Evolutionary conservation across 2,329 filamentous ascomycete species (phyloP).

Genomic region (Cordyceps javanica): DNA sequence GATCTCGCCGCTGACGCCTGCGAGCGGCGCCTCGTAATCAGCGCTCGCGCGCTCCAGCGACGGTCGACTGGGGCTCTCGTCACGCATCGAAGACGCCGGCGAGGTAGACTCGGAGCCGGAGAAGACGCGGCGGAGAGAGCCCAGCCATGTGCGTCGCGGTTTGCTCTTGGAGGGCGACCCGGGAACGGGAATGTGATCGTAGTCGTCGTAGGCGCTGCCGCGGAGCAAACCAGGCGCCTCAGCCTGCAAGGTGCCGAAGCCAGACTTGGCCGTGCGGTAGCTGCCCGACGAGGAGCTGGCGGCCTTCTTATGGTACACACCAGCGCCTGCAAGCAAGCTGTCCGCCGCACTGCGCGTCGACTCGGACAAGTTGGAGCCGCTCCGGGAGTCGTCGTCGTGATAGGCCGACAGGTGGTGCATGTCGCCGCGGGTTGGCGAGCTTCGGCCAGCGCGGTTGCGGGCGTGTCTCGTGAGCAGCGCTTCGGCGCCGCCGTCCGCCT

Average conservation of each 20-base stretch:
- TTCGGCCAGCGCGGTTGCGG: constrained; percentile 26
- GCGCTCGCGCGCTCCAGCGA: constrained; percentile 29
- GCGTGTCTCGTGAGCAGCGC: constrained; percentile 42
- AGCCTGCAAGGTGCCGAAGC: constrained; percentile 45
- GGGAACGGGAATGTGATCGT: constrained; percentile 31
- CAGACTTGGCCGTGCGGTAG: constrained; percentile 49
- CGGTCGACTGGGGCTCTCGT: constrained; percentile 25
- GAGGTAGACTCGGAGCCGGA: constrained; percentile 35
- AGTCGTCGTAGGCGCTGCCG: constrained; percentile 26
- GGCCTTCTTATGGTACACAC: constrained; percentile 30
- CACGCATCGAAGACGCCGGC: constrained; percentile 20
- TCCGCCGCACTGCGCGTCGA: constrained; percentile 41
- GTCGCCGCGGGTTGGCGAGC: constrained; percentile 33
- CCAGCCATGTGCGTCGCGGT: constrained; percentile 57
- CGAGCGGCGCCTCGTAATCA: constrained; percentile 38
- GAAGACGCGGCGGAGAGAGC: constrained; percentile 60
- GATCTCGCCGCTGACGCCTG: constrained; percentile 41
- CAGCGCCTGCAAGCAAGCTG: constrained; percentile 32
- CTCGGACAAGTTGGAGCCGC: constrained; percentile 52
- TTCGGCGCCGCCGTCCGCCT: constrained; percentile 46
- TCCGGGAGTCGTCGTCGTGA: constrained; percentile 44
- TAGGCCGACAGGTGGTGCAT: constrained; percentile 30
- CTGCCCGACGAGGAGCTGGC: constrained; percentile 38
- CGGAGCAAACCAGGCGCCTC: constrained; percentile 43
- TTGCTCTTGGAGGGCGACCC: constrained; percentile 54